Base-by-base conservation (phyloP, 192 early-diverging fungal species). In the Coemansia sp. region DNA sequence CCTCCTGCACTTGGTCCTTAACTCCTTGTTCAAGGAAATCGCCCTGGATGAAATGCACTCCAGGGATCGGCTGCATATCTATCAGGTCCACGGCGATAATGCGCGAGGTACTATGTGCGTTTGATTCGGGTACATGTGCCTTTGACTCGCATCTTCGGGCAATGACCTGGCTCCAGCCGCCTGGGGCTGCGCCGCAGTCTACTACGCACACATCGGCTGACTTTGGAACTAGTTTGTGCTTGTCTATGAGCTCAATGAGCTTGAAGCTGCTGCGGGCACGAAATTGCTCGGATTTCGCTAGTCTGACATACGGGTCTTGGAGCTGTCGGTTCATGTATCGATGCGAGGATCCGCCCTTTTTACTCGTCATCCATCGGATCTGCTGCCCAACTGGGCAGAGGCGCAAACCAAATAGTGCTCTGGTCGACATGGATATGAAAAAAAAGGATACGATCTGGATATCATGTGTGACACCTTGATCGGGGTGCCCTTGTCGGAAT, bases 221-320 rank as follows among this genome's bases (percentile, higher is more conserved):
- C 15, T 50, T 53, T 8, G 76, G 81, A 4, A 79, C n/a, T 2
- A 84, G 68, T 47, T 38, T 50, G 69, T 90, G 84, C 53, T 83
- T 85, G 69, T 88, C 74, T 12, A 88, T 71, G 34, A 91, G 62
- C 63, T 87, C 85, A 5, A 86, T 44, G 18, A 95, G 83, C 75
- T 95, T 95, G 83, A 87, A 94, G 43, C 89, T 89, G 61, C 91
- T 89, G 15, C 94, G 87, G 6, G 88, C 85, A n/a, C 92, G 87
- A 67, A 87, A 91, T 22, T 88, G 82, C 50, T 90, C 85, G 7
- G 72, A 24, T 12, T 79, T 62, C 8, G 87, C 89, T 41, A 77
- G 62, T 52, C 81, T 85, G n/a, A 90, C 89, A 76, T 85, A 95
- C n/a, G 83, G 85, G 69, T 95, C 94, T 2, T 83, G 74, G 16